phyloP scores from a whole-genome alignment of 768 basidiomycete genomes.

The Suillus bovinus region DNA sequence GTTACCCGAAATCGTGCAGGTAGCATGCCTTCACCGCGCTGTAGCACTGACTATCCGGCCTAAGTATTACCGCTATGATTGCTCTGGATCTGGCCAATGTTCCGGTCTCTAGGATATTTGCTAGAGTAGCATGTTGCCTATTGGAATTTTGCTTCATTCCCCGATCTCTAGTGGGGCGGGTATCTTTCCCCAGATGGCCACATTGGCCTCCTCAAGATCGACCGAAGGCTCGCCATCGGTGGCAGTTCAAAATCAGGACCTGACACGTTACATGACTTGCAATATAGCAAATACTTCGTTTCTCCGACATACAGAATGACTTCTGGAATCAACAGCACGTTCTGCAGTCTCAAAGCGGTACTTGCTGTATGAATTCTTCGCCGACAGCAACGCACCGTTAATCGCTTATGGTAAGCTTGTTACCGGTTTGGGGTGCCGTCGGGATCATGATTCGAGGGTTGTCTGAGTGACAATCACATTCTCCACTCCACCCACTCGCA shows the following conservation, averaged over 20 bases:
- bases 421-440: background rate
- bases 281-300: background rate
- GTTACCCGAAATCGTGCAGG: background rate
- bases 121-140: background rate
- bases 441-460: too few species aligned
- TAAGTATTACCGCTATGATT: background rate
- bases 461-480: too few species aligned
- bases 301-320: background rate
- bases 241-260: too few species aligned
- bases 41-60: background rate
- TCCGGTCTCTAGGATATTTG: background rate
- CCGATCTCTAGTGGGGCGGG: background rate
- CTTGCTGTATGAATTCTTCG: background rate
- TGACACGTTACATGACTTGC: conserved; percentile 1
- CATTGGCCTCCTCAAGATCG: background rate
- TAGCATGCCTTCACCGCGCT: background rate
- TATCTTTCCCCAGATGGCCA: background rate
- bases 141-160: background rate
- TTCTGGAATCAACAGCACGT: background rate
- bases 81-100: background rate
- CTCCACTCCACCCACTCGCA: too few species aligned
- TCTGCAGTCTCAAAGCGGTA: background rate
- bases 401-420: background rate
- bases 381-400: conserved; percentile 1
- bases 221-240: background rate